Evolutionary conservation across 345 rosid genomes (phyloP), one percentile per base, ranked within the genome.

Genomic region (Bruguiera gymnorhiza): DNA sequence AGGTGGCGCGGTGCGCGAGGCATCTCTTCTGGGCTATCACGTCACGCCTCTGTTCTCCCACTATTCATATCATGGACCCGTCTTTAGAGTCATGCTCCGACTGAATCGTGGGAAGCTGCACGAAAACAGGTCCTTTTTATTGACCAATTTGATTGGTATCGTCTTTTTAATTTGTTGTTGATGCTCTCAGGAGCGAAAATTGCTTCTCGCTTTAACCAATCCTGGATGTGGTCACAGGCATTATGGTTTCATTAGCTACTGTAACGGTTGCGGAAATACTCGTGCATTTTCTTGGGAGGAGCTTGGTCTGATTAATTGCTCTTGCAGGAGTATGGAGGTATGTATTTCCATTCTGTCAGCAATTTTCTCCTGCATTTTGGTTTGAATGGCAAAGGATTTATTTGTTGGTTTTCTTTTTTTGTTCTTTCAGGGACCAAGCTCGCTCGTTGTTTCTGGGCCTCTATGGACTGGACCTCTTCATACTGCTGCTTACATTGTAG

Each of bases 1-100:
- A 71, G 98, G 96, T 57, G 98, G 98, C 65, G 95, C 97, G 1
- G 86, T 89, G 9, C 79, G 97, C 67, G 98, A 94, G 57, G 98
- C 97, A 3, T 76, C 93, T 74, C 80, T 89, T 9, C 86, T 89
- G 69, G 96, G 98, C n/a, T 91, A 82, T 73, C 82, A 76, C 65
- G 86, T 91, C 30, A 78, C 82, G 6, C 96, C 98, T 0, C 86
- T 94, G 3, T 89, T 91, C 80, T 94, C 97, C 0, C 88, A 88
- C 73, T 89, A 89, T 63, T 88, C 98, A 2, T 89, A 77, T 75
- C 97, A 94, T 43, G 98, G 97, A 67, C 96, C 97, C 39, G 91
- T 90, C 4, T 88, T 89, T 52, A 80, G 96, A 65, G 92, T 86
- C 75, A 70, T 94, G 86, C 86, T 91, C 62, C 71, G 73, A 53